A percentile compares a stretch with the other conserved stretches of the same genome.
These are phyloP conservation scores for Nemania abortiva DNA, from an alignment of 2,329 filamentous ascomycete species.

Conservation along the genomic window DNA sequence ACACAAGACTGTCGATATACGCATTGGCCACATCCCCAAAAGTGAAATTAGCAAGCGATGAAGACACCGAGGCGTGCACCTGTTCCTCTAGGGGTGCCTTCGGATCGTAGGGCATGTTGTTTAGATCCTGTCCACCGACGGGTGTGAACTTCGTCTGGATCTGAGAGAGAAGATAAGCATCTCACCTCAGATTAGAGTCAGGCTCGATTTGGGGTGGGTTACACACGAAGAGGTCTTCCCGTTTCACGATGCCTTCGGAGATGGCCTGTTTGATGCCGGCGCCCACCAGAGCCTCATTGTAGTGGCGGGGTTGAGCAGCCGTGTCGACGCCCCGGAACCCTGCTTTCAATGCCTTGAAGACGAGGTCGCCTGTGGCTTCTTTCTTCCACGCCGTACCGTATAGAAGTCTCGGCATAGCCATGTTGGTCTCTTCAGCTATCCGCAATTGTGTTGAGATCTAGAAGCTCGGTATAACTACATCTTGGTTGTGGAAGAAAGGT, in stretches of 20 bases:
- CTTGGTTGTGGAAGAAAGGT: slow-evolving; percentile 9
- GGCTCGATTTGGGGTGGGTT: neutral
- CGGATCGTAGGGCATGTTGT: slow-evolving; percentile 72
- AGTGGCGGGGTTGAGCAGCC: slow-evolving; percentile 82
- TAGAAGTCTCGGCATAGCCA: slow-evolving; percentile 66
- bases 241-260: slow-evolving; percentile 66
- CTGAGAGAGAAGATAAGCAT: slow-evolving; percentile 53
- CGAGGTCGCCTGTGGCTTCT: slow-evolving; percentile 73
- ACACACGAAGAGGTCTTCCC: slow-evolving; percentile 73
- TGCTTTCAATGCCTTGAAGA: slow-evolving; percentile 73
- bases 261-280: slow-evolving; percentile 74
- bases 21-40: slow-evolving; percentile 31
- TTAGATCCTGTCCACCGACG: slow-evolving; percentile 69
- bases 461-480: slow-evolving; percentile 18
- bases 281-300: slow-evolving; percentile 78
- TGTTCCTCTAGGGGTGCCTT: slow-evolving; percentile 70
- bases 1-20: slow-evolving; percentile 79
- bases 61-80: slow-evolving; percentile 42
- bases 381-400: slow-evolving; percentile 93
- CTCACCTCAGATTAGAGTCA: slow-evolving; percentile 21
- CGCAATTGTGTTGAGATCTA: neutral
- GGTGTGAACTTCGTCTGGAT: slow-evolving; percentile 89
- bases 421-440: slow-evolving; percentile 39
- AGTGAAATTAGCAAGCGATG: slow-evolving; percentile 56
- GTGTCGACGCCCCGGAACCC: slow-evolving; percentile 83